phyloP scores from a whole-genome alignment of 768 basidiomycete genomes.

The Pleurotus cornucopiae region DNA sequence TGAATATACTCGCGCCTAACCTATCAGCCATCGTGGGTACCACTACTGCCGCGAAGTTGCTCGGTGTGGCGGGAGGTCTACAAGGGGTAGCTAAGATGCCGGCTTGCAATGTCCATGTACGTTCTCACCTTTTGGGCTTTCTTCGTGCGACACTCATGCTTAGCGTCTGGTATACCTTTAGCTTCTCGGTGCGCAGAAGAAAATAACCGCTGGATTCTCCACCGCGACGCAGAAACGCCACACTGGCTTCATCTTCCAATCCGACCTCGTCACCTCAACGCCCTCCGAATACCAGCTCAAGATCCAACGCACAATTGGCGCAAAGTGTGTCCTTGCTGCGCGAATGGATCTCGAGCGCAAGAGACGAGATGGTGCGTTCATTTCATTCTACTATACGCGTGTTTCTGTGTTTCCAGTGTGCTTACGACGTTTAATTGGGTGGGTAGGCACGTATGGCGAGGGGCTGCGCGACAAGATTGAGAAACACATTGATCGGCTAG shows the following conservation, averaged over 20 bases:
- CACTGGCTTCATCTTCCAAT: slow-evolving; percentile 96
- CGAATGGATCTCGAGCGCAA: slow-evolving; percentile 91
- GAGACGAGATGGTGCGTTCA: slow-evolving; percentile 67
- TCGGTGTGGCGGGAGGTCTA: slow-evolving; percentile 95
- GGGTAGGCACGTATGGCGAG: slow-evolving; percentile 72
- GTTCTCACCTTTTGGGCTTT: slow-evolving; percentile 22
- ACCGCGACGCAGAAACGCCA: slow-evolving; percentile 83
- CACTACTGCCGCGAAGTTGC: slow-evolving; percentile 95
- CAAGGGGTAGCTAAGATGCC: slow-evolving; percentile 91
- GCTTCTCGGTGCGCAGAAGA: slow-evolving; percentile 92
- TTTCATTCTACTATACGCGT: neutral
- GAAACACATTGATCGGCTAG: slow-evolving; percentile 84
- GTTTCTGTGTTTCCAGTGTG: neutral
- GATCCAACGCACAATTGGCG: slow-evolving; percentile 89
- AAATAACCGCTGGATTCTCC: slow-evolving; percentile 91
- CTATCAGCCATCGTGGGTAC: slow-evolving; percentile 98
- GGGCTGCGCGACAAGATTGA: slow-evolving; percentile 85
- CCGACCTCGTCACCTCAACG: slow-evolving; percentile 79
- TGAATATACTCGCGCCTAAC: slow-evolving; percentile 98
- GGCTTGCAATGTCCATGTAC: slow-evolving; percentile 88
- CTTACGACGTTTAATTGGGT: neutral
- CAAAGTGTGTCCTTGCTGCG: slow-evolving; percentile 86
- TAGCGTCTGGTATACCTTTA: slow-evolving; percentile 22
- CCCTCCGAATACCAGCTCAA: slow-evolving; percentile 89
- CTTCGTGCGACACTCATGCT: neutral